Evolutionary conservation across 1,139 yeast genomes (phyloP).

Genomic region (Pichia sp.): DNA sequence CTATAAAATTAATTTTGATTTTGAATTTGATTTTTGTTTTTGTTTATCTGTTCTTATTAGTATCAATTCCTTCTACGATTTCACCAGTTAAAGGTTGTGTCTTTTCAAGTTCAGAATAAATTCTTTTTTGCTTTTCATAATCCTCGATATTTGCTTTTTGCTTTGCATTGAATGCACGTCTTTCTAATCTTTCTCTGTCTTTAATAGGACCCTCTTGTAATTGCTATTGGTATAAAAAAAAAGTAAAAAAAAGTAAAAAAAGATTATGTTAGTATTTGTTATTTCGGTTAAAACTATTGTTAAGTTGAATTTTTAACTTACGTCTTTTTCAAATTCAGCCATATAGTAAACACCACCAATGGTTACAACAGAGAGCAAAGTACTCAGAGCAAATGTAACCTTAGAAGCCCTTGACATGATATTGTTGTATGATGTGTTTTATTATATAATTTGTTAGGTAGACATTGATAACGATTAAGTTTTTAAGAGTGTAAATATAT

Average conservation of each 20-base stretch:
- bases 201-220: conserved; percentile 32
- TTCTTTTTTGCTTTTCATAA: conserved; percentile 66
- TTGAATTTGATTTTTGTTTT: no score
- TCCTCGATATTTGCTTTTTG: conserved; percentile 59
- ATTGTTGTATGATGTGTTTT: neutral
- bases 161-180: conserved; percentile 32
- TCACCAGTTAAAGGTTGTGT: conserved; percentile 62
- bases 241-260: no score
- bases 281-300: neutral
- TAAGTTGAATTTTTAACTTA: conserved; percentile 19
- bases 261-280: neutral
- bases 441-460: no score
- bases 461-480: no score
- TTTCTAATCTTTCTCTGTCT: conserved; percentile 29
- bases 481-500: no score
- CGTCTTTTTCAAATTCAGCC: conserved; percentile 31
- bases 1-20: no score
- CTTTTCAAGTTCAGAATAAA: conserved; percentile 55
- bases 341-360: conserved; percentile 30
- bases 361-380: conserved; percentile 23
- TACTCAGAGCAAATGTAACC: conserved; percentile 25
- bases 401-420: conserved; percentile 32
- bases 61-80: conserved; percentile 24
- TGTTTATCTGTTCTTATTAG: neutral
- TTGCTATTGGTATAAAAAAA: conserved; percentile 18